These are phyloP conservation scores for Aspergillus sp. DNA, from an alignment of 2,329 filamentous ascomycete species.

Conservation along the genomic window DNA sequence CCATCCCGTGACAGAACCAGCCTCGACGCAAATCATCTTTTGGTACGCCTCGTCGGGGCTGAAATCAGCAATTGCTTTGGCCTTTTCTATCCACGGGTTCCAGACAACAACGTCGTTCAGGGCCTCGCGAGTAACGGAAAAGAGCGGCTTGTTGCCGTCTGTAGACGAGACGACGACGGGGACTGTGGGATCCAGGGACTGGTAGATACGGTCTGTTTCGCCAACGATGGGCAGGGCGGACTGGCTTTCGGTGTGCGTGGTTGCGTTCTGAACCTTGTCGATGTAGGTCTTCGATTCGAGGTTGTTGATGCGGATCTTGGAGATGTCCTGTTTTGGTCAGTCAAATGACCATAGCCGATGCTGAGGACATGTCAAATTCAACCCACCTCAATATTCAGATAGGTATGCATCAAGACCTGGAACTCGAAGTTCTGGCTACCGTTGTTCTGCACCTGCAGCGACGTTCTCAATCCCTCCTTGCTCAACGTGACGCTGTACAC, in stretches of 20 bases:
- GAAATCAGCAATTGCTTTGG: slow-evolving; percentile 76
- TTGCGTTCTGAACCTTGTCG: slow-evolving; percentile 71
- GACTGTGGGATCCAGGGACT: slow-evolving; percentile 48
- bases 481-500: slow-evolving; percentile 88
- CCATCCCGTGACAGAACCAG: slow-evolving; percentile 75
- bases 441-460: slow-evolving; percentile 82
- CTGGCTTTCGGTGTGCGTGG: slow-evolving; percentile 58
- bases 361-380: background rate
- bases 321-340: slow-evolving; percentile 60
- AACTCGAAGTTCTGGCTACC: slow-evolving; percentile 78
- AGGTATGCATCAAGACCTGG: slow-evolving; percentile 86
- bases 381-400: slow-evolving; percentile 71
- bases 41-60: slow-evolving; percentile 82
- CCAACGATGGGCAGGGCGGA: slow-evolving; percentile 61
- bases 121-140: slow-evolving; percentile 74
- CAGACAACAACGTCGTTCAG: slow-evolving; percentile 86
- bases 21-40: slow-evolving; percentile 91
- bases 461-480: slow-evolving; percentile 67
- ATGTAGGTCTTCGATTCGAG: slow-evolving; percentile 69
- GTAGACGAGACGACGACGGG: slow-evolving; percentile 30
- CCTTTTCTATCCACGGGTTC: slow-evolving; percentile 93
- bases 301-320: slow-evolving; percentile 63
- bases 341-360: background rate
- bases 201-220: slow-evolving; percentile 87
- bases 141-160: slow-evolving; percentile 55